Evolutionary conservation across 208 protist genomes (phyloP).

Genomic region (Leishmania martiniquensis): DNA sequence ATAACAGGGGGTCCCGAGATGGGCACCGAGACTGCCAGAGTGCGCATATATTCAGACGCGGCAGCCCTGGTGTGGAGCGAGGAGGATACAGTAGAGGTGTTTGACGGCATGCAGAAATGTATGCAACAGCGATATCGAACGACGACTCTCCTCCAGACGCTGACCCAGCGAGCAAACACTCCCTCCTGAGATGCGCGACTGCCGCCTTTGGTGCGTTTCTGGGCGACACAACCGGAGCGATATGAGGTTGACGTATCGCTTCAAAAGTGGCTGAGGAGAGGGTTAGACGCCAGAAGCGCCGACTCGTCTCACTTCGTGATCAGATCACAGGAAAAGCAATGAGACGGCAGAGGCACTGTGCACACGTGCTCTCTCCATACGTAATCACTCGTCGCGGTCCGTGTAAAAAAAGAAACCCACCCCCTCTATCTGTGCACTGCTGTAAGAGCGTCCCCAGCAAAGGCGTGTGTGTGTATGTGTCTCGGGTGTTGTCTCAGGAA

Average conservation of each 20-base stretch:
- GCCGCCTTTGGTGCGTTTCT: not conserved
- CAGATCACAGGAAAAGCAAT: too few relatives aligned
- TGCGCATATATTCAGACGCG: conserved; percentile 2
- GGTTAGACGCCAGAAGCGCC: not conserved
- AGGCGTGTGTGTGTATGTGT: not conserved
- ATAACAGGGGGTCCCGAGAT: conserved; percentile 2
- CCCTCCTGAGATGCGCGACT: not conserved
- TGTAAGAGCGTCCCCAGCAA: not conserved
- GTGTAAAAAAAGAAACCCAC: not conserved
- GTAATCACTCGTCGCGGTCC: not conserved
- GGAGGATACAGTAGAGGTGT: too few relatives aligned
- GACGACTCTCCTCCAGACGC: too few relatives aligned
- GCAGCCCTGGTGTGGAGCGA: not conserved
- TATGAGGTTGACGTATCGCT: not conserved
- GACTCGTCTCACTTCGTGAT: not conserved
- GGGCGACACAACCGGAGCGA: not conserved
- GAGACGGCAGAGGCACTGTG: not conserved
- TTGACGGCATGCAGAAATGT: not conserved
- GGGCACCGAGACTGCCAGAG: conserved; percentile 1
- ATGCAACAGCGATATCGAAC: too few relatives aligned
- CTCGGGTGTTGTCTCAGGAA: not conserved
- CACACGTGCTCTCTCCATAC: not conserved
- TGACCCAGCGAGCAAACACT: too few relatives aligned
- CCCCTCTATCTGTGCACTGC: not conserved
- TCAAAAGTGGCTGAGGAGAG: not conserved